Base-by-base conservation (phyloP, 768 basidiomycete species). In the Naganishia friedmannii region DNA sequence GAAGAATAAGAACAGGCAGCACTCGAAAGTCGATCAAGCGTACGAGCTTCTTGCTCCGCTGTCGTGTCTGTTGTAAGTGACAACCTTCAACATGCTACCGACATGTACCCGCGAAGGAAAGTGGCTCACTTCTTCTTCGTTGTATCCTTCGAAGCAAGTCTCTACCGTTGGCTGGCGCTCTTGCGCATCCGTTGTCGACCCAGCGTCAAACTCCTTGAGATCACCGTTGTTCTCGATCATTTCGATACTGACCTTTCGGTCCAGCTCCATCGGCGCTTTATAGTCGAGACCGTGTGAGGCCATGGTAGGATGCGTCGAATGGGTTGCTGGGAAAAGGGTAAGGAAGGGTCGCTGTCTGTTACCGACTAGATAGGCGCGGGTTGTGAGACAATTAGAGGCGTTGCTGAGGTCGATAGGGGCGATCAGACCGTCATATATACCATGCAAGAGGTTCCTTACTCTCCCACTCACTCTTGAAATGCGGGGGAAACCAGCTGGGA, bases 11-110 rank as follows among this genome's bases (percentile, higher is more conserved):
- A 42, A 68, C 26, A 15, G 67, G 67, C 67, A 68, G 32, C 1
- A 68, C 67, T 19, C 67, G 37, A 32, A 68, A 68, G 26, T 68
- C 67, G 45, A 68, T 58, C 67, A 68, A 60, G 7, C 67, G 55
- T 5, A 68, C 67, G 26, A 68, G 45, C 34, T 68, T 68, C 67
- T 53, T 68, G 55, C 48, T 31, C 28, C 21, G 23, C 19, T 46
- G 42, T 39, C 60, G 39, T 21, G 67, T 68, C 67, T 63, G 39
- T 9, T 10, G 42, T 7, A n/a, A 8, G 60, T 5, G 3, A 26
- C 12, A 28, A 42, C 7, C 19, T 15, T 58, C 23, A 58, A 21
- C 42, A 8, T 10, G 15, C 42, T 42, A 58, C 21, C 7, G 8
- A 21, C 21, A n/a, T 37, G 5, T 58, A 8, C 5, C 5, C 17